Evolutionary conservation across 306 rosid genomes (phyloP).

Genomic region (Prunus mume): DNA sequence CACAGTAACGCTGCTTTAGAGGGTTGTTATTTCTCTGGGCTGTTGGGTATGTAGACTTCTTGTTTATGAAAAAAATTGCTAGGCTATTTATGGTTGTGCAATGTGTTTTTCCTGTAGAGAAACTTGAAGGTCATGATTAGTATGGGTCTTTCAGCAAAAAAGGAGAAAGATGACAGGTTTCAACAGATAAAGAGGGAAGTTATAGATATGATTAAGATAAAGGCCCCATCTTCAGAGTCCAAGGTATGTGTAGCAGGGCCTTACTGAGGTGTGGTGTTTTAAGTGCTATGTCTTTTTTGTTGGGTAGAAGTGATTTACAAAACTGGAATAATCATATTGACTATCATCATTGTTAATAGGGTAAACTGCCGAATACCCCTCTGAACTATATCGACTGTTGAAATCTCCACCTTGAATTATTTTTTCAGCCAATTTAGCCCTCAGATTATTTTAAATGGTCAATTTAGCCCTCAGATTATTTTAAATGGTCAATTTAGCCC

Average conservation of each 20-base stretch:
- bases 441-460: too few relatives aligned
- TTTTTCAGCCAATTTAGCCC: too few relatives aligned
- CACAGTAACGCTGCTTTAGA: neutral
- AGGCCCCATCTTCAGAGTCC: constrained; percentile 51
- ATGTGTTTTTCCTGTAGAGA: constrained; percentile 61
- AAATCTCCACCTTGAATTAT: too few relatives aligned
- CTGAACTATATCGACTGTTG: too few relatives aligned
- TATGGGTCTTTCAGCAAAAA: constrained; percentile 82
- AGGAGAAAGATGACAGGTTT: constrained; percentile 86
- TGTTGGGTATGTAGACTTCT: neutral
- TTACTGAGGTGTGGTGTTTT: neutral
- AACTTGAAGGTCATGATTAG: constrained; percentile 89
- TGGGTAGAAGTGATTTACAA: neutral
- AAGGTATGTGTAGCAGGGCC: constrained; percentile 50
- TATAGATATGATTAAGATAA: constrained; percentile 72
- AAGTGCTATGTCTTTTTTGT: neutral
- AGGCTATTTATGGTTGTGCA: constrained; percentile 29
- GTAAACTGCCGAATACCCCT: too few relatives aligned
- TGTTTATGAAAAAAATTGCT: constrained; percentile 23
- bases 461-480: too few relatives aligned
- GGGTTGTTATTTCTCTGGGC: neutral
- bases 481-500: too few relatives aligned
- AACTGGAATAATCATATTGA: neutral
- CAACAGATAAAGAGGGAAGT: constrained; percentile 87
- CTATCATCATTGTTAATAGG: neutral